These are phyloP conservation scores for Erysiphe pisi DNA, from an alignment of 2,329 filamentous ascomycete species.

Conservation along the genomic window DNA sequence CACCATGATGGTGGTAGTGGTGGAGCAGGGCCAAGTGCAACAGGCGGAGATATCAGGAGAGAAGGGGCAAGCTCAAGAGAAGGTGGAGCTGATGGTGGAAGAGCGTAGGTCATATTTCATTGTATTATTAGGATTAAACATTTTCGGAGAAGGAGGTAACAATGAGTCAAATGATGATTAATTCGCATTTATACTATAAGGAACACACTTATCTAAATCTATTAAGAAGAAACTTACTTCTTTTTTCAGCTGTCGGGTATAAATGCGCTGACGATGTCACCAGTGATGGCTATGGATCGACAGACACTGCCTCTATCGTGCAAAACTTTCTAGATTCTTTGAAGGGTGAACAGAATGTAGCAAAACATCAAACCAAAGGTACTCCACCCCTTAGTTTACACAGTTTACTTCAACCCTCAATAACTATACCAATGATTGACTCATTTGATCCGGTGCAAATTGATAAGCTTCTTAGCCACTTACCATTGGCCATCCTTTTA, in stretches of 20 bases:
- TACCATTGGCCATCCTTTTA: conserved; percentile 69
- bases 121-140: conserved; percentile 33
- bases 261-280: conserved; percentile 40
- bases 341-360: conserved; percentile 51
- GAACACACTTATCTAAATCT: conserved; percentile 33
- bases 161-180: conserved; percentile 29
- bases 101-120: conserved; percentile 78
- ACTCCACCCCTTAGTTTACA: conserved; percentile 43
- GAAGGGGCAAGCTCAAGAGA: conserved; percentile 82
- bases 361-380: neutral
- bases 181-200: conserved; percentile 36
- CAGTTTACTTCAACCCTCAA: conserved; percentile 68
- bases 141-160: conserved; percentile 31
- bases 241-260: too few species aligned
- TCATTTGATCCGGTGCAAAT: conserved; percentile 48
- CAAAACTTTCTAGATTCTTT: conserved; percentile 83
- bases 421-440: conserved; percentile 67
- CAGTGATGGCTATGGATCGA: conserved; percentile 48
- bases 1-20: conserved; percentile 54
- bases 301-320: conserved; percentile 65
- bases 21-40: conserved; percentile 75
- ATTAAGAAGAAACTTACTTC: too few species aligned
- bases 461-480: conserved; percentile 62
- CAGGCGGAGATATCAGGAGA: conserved; percentile 80
- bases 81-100: conserved; percentile 88